Evolutionary conservation across 1,139 yeast genomes (phyloP).

Genomic region (Pichia norvegensis): DNA sequence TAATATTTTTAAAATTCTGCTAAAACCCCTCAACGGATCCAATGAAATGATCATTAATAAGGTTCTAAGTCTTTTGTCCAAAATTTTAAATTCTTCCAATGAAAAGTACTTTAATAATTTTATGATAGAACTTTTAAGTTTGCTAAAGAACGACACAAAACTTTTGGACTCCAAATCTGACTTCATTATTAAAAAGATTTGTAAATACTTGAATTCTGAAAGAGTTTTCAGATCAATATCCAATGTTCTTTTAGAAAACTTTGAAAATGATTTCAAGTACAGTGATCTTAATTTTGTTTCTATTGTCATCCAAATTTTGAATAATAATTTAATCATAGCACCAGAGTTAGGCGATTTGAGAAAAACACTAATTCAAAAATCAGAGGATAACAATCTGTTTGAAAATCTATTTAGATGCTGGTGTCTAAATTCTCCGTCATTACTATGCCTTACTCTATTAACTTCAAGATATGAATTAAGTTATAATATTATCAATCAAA

Average conservation of each 20-base stretch:
- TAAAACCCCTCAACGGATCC: constrained; percentile 78
- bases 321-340: constrained; percentile 81
- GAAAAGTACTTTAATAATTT: constrained; percentile 73
- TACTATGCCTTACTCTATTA: constrained; percentile 73
- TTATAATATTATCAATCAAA: constrained; percentile 62
- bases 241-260: constrained; percentile 49
- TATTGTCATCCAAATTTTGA: constrained; percentile 78
- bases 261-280: constrained; percentile 37
- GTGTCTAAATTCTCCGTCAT: constrained; percentile 90
- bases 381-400: constrained; percentile 50
- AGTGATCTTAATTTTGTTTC: constrained; percentile 54
- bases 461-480: constrained; percentile 90
- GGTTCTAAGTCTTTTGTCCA: constrained; percentile 69
- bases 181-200: constrained; percentile 74
- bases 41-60: constrained; percentile 78
- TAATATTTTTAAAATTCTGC: constrained; percentile 66
- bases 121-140: constrained; percentile 59
- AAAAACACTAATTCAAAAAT: constrained; percentile 41
- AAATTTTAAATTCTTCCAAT: constrained; percentile 68
- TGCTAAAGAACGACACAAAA: constrained; percentile 62
- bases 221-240: constrained; percentile 77
- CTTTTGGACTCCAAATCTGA: constrained; percentile 68
- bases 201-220: constrained; percentile 75
- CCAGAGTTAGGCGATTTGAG: constrained; percentile 71
- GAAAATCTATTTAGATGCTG: constrained; percentile 77